Evolutionary conservation across 345 rosid species (phyloP).

Genomic region (Salix suchowensis): DNA sequence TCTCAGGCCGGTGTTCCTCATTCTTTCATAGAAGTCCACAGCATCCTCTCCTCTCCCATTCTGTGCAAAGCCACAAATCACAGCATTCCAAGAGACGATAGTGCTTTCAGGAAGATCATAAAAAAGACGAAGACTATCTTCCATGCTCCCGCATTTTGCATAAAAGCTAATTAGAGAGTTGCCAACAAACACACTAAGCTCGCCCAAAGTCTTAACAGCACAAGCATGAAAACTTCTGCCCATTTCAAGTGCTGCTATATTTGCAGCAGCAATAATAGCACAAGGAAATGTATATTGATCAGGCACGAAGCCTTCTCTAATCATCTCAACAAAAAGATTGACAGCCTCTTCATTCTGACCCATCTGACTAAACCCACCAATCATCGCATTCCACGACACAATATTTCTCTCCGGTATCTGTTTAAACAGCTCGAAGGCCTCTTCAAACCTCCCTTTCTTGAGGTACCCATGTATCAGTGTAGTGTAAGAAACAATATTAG

Average conservation of each 20-base stretch:
- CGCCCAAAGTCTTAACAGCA: slow-evolving; percentile 50
- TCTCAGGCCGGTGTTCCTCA: slow-evolving; percentile 37
- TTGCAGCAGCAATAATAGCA: slow-evolving; percentile 51
- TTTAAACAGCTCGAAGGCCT: slow-evolving; percentile 46
- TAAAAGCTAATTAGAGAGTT: slow-evolving; percentile 73
- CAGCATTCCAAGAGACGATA: slow-evolving; percentile 67
- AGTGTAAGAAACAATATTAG: slow-evolving; percentile 70
- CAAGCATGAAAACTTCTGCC: slow-evolving; percentile 74
- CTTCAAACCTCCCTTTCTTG: slow-evolving; percentile 38
- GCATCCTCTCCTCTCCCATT: slow-evolving; percentile 76
- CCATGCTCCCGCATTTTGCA: slow-evolving; percentile 79
- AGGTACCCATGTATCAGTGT: slow-evolving; percentile 55
- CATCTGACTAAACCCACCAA: slow-evolving; percentile 69
- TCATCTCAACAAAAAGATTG: slow-evolving; percentile 56
- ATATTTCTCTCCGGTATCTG: slow-evolving; percentile 65
- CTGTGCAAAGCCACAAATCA: slow-evolving; percentile 76
- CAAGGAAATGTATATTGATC: slow-evolving; percentile 54
- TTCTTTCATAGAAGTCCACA: slow-evolving; percentile 40
- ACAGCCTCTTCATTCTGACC: slow-evolving; percentile 78
- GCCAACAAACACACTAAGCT: slow-evolving; percentile 37
- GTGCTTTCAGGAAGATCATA: slow-evolving; percentile 32
- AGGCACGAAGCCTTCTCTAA: slow-evolving; percentile 58
- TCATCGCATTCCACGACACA: slow-evolving; percentile 77
- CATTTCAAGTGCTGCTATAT: slow-evolving; percentile 58
- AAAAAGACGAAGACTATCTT: slow-evolving; percentile 56